Conservation (phyloP, 108 stramenopile genomes). For the Skeletonema tropicum region DNA sequence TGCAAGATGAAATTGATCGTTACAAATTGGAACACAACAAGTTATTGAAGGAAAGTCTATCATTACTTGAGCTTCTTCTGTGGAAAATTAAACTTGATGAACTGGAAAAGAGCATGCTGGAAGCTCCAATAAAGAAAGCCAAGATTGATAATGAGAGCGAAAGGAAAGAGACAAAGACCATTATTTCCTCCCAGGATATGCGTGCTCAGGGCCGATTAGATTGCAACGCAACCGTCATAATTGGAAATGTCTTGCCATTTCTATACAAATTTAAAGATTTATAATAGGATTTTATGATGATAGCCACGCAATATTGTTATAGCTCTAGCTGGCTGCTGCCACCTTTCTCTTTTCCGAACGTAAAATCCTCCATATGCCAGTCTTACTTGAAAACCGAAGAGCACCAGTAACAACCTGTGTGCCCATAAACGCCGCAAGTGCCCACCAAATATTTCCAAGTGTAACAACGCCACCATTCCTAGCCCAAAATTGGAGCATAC, state of each 20-base stretch:
- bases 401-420: conserved; percentile 78
- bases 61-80: neutral
- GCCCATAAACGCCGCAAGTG: conserved; percentile 88
- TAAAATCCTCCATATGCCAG: conserved; percentile 71
- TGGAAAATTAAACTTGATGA: neutral
- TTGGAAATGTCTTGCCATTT: neutral
- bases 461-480: conserved; percentile 36
- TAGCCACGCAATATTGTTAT: no score
- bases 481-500: conserved; percentile 63
- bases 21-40: neutral
- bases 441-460: conserved; percentile 86
- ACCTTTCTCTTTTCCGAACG: conserved; percentile 21
- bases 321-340: neutral
- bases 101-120: neutral
- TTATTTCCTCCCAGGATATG: neutral
- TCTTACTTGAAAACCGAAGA: conserved; percentile 68
- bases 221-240: neutral
- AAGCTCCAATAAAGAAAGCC: neutral
- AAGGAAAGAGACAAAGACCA: neutral
- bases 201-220: neutral
- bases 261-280: neutral
- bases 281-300: neutral
- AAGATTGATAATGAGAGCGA: neutral
- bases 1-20: neutral
- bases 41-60: neutral